Conservation (phyloP, 176 grass and related monocot species). For the Thinopyrum elongatum region DNA sequence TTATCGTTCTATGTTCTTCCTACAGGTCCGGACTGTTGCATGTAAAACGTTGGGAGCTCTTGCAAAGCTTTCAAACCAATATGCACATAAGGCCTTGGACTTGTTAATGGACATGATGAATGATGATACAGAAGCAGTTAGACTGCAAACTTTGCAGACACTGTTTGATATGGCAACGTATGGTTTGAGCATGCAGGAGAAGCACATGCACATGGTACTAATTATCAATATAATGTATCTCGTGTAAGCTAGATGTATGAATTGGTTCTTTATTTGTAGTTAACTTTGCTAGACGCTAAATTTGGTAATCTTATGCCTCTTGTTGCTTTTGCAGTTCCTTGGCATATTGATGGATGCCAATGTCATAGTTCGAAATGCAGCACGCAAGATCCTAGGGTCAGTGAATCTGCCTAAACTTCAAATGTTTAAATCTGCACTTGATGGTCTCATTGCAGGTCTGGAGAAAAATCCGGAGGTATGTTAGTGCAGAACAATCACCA, state of each 20-base stretch:
- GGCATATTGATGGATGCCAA: constrained; percentile 66
- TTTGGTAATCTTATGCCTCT: constrained; percentile 22
- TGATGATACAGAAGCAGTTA: constrained; percentile 78
- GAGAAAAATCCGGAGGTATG: constrained; percentile 79
- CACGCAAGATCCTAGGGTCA: constrained; percentile 59
- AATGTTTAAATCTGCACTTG: constrained; percentile 68
- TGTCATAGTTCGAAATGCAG: constrained; percentile 45
- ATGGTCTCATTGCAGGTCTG: constrained; percentile 68
- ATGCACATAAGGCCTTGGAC: constrained; percentile 64
- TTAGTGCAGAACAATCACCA: constrained; percentile 14
- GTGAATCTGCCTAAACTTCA: constrained; percentile 72
- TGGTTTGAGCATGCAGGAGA: constrained; percentile 72
- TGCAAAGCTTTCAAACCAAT: constrained; percentile 56
- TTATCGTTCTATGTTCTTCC: constrained; percentile 27
- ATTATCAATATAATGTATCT: constrained; percentile 5
- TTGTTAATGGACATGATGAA: constrained; percentile 95
- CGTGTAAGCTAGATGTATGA: constrained; percentile 12
- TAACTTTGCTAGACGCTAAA: neutral
- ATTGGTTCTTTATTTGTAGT: constrained; percentile 7
- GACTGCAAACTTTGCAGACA: constrained; percentile 66
- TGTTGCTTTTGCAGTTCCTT: constrained; percentile 64
- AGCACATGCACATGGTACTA: constrained; percentile 91
- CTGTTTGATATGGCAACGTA: constrained; percentile 63
- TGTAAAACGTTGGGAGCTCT: constrained; percentile 75
- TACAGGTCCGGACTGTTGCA: constrained; percentile 64